Evolutionary conservation across 2,329 filamentous ascomycete genomes (phyloP), one percentile per base, ranked within the genome.

Genomic region (Bipolaris zeicola): DNA sequence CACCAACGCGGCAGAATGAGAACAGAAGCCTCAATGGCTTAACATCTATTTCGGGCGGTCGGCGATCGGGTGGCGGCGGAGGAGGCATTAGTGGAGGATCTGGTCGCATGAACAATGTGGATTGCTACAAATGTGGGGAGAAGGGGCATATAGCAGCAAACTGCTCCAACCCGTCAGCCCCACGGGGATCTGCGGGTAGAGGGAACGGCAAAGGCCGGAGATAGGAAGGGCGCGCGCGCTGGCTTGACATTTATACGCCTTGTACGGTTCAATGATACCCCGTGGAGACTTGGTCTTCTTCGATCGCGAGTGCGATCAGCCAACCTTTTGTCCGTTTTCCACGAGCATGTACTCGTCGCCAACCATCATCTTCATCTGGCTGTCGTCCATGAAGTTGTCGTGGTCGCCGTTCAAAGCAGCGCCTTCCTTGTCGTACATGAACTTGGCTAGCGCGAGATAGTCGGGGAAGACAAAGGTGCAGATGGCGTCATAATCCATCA

Each of bases 1-100:
- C 87, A 16, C 83, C 85, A 6, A 83, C 85, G 39, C 82, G 83
- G 66, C 86, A 86, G 72, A 89, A 88, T 71, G 85, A 89, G 52
- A 81, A 90, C 49, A 87, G 63, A 53, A 66, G 88, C 58, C 76
- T 91, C 53, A 88, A 88, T 67, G 81, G 81, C 22, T 71, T 87
- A 53, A 82, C 80, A 4, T 88, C 86, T 1, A 85, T 91, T 44
- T 90, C 87, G 56, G 79, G 80, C 37, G 73, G 75, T 38, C 70
- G 73, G 61, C 72, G 53, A 42, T 58, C 46, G 51, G 49, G 24
- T 28, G 65, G 39, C 8, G 33, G 34, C 10, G 49, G 48, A n/a
- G 65, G 60, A n/a, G 65, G 60, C 20, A 54, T 39, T n/a, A 31
- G 36, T 7, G 49, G 48, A 3, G 64, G 60, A 16, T 53, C 22